Percentiles rank a stretch among this genome's conserved stretches.
phyloP scores from a whole-genome alignment of 306 rosid genomes.

The Trifolium fragiferum region DNA sequence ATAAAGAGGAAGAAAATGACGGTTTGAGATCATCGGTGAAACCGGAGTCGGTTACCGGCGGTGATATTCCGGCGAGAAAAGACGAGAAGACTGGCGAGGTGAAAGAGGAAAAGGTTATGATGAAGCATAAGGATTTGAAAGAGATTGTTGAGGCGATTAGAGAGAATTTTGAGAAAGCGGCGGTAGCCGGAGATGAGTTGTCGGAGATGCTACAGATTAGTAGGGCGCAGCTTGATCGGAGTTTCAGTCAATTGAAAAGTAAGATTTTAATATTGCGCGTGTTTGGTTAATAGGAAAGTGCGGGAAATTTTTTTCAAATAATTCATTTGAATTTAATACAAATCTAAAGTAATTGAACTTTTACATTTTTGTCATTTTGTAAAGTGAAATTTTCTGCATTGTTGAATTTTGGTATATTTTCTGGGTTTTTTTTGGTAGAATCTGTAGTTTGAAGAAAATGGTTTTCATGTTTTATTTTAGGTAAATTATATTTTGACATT shows the following conservation, averaged over 20 bases:
- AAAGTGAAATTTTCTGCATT: no score
- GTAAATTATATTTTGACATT: no score
- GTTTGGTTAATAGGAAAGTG: constrained; percentile 14
- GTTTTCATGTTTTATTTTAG: no score
- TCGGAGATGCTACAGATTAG: constrained; percentile 85
- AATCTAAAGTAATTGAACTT: no score
- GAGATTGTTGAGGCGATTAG: constrained; percentile 82
- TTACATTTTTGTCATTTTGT: no score
- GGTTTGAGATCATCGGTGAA: constrained; percentile 55
- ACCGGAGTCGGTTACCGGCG: constrained; percentile 48
- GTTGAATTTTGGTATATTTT: no score
- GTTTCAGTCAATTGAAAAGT: constrained; percentile 85
- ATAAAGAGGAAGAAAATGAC: constrained; percentile 46
- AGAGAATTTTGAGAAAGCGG: constrained; percentile 83
- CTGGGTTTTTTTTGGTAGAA: no score
- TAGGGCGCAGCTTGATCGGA: constrained; percentile 78
- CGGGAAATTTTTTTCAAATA: constrained; percentile 10
- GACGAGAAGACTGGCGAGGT: constrained; percentile 38
- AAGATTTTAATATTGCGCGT: constrained; percentile 21
- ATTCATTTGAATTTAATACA: not conserved
- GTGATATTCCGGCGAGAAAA: constrained; percentile 39
- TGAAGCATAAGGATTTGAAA: constrained; percentile 82
- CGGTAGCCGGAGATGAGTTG: constrained; percentile 74
- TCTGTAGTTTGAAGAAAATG: not conserved
- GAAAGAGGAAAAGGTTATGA: constrained; percentile 62